phyloP scores from a whole-genome alignment of 1,284 basidiomycete genomes.

The Cystobasidium sp. region DNA sequence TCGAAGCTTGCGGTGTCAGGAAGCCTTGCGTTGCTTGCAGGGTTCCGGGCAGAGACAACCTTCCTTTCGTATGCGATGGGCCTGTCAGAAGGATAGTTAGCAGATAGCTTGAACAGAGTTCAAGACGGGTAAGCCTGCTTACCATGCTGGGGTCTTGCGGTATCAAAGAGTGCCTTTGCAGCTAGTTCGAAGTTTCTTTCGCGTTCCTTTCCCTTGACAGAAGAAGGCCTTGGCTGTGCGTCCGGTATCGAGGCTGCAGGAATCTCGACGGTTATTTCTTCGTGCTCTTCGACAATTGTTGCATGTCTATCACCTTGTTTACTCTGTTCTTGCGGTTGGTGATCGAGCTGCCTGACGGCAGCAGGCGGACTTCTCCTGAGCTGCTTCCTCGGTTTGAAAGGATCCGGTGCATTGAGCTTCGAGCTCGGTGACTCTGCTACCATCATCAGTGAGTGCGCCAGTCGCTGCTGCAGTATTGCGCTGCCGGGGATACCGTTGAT shows the following conservation, averaged over 20 bases:
- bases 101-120: not conserved
- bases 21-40: not conserved
- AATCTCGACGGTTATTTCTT: not conserved
- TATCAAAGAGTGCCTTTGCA: constrained; percentile 29
- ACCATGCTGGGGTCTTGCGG: not conserved
- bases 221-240: not conserved
- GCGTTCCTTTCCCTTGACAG: not conserved
- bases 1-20: constrained; percentile 19
- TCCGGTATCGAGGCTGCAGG: not conserved
- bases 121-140: not conserved
- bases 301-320: not conserved
- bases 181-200: constrained; percentile 19
- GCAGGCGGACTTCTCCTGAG: constrained; percentile 35
- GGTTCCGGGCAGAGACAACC: not conserved
- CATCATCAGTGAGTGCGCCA: constrained; percentile 22
- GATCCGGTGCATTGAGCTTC: constrained; percentile 36
- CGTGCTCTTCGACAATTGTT: constrained; percentile 1
- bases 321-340: not conserved
- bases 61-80: not conserved
- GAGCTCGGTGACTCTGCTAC: constrained; percentile 39
- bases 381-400: constrained; percentile 22
- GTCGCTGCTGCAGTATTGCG: constrained; percentile 10
- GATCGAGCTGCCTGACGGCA: constrained; percentile 8
- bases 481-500: constrained; percentile 7
- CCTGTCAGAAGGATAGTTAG: not conserved